Percentiles rank a stretch among this genome's conserved stretches.
phyloP scores from a whole-genome alignment of 768 basidiomycete species.

The Russula griseocarnosa region DNA sequence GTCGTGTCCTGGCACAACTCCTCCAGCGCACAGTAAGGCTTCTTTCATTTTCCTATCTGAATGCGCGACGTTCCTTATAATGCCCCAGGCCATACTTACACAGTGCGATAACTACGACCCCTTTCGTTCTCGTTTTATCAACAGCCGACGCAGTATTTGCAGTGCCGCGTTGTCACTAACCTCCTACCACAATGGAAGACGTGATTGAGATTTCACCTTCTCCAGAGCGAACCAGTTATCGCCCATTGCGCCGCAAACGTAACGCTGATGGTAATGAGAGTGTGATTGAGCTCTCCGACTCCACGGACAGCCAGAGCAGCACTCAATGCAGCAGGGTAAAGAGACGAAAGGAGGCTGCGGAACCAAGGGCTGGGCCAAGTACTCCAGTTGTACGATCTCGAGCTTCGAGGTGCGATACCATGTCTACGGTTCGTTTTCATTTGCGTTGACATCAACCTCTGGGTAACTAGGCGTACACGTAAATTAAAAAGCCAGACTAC shows the following conservation, averaged over 20 bases:
- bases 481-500: neutral
- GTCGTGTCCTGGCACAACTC: constrained; percentile 4
- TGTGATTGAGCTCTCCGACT: constrained; percentile 53
- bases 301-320: constrained; percentile 39
- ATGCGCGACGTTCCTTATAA: neutral
- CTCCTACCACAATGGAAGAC: constrained; percentile 14
- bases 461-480: neutral
- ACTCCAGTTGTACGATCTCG: neutral
- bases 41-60: neutral
- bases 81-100: neutral
- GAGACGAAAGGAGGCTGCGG: neutral
- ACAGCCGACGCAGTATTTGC: neutral
- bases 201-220: constrained; percentile 27
- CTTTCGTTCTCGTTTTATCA: neutral
- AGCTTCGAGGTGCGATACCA: constrained; percentile 12
- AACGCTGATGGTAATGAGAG: constrained; percentile 26
- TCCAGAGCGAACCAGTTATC: constrained; percentile 16
- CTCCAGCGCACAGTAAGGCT: neutral
- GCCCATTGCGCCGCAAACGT: constrained; percentile 23
- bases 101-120: neutral
- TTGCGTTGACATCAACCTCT: neutral
- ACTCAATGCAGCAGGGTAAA: constrained; percentile 15
- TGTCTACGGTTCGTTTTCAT: neutral
- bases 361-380: neutral
- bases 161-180: neutral